Conservation (phyloP, 257 asterid genomes). For the Forsythia suspensa region DNA sequence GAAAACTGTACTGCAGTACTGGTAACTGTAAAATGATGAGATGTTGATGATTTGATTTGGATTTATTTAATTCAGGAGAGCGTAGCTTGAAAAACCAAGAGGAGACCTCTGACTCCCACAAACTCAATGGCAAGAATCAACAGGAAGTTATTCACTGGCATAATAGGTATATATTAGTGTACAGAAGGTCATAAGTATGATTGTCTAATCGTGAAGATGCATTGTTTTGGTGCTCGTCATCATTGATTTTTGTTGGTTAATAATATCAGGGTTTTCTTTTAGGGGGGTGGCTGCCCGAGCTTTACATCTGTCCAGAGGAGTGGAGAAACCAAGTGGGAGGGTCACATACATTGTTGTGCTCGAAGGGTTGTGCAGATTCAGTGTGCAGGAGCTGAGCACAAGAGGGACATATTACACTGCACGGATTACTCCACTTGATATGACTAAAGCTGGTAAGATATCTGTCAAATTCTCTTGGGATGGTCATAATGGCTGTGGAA, state of each 20-base stretch:
- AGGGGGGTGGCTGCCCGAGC: slow-evolving; percentile 99
- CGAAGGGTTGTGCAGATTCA: slow-evolving; percentile 95
- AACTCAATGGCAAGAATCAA: slow-evolving; percentile 69
- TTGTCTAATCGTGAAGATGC: slow-evolving; percentile 15
- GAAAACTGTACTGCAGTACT: neutral
- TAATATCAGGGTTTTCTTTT: slow-evolving; percentile 15
- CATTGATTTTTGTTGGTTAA: slow-evolving; percentile 22
- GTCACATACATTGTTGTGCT: slow-evolving; percentile 96
- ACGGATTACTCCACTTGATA: slow-evolving; percentile 85
- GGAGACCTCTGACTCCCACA: slow-evolving; percentile 60
- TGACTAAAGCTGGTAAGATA: slow-evolving; percentile 75
- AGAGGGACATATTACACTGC: slow-evolving; percentile 97
- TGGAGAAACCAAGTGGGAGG: slow-evolving; percentile 99
- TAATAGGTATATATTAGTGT: slow-evolving; percentile 48
- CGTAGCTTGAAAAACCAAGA: slow-evolving; percentile 53
- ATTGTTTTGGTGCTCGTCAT: slow-evolving; percentile 13
- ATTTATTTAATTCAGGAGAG: slow-evolving; percentile 41
- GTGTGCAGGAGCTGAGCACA: slow-evolving; percentile 94
- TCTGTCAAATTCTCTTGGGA: slow-evolving; percentile 15
- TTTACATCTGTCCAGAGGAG: slow-evolving; percentile 95
- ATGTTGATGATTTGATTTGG: slow-evolving; percentile 17
- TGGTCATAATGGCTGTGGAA: neutral
- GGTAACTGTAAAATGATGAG: neutral
- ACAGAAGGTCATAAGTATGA: neutral
- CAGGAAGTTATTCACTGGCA: slow-evolving; percentile 97